Evolutionary conservation across 2,329 filamentous ascomycete genomes (phyloP).

Genomic region (Bipolaris gigantea): DNA sequence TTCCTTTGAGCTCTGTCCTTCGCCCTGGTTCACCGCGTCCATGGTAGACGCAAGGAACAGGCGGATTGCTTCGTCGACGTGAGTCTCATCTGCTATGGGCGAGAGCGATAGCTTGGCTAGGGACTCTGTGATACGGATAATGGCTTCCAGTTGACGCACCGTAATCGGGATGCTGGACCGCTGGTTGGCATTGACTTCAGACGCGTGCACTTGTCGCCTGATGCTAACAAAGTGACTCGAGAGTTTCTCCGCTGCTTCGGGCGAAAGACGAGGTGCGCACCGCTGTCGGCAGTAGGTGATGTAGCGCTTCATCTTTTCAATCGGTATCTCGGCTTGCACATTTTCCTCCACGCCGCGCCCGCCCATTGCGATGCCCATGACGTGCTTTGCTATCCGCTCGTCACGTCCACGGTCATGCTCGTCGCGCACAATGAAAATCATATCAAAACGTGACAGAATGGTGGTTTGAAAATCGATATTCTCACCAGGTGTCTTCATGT

Average conservation of each 20-base stretch:
- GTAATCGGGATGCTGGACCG: slow-evolving; percentile 96
- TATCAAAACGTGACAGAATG: slow-evolving; percentile 96
- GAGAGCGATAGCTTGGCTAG: slow-evolving; percentile 88
- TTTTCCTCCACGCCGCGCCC: slow-evolving; percentile 80
- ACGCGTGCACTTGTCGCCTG: slow-evolving; percentile 86
- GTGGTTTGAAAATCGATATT: slow-evolving; percentile 99
- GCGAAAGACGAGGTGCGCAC: slow-evolving; percentile 86
- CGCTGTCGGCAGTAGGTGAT: slow-evolving; percentile 96
- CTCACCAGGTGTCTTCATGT: slow-evolving; percentile 95
- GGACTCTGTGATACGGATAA: slow-evolving; percentile 95
- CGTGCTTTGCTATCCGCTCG: slow-evolving; percentile 91
- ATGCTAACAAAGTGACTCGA: slow-evolving; percentile 98
- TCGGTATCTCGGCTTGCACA: slow-evolving; percentile 81
- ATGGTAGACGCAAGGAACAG: slow-evolving; percentile 96
- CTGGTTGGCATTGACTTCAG: slow-evolving; percentile 85
- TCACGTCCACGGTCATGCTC: slow-evolving; percentile 89
- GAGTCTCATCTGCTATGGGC: slow-evolving; percentile 81
- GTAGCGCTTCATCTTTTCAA: slow-evolving; percentile 97
- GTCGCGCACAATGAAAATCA: slow-evolving; percentile 99
- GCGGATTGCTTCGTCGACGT: slow-evolving; percentile 96
- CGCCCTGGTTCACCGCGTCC: slow-evolving; percentile 93
- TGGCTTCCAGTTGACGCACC: slow-evolving; percentile 93
- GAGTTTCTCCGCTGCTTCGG: slow-evolving; percentile 91
- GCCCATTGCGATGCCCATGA: slow-evolving; percentile 97
- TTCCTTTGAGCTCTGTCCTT: slow-evolving; percentile 76